phyloP scores from a whole-genome alignment of 331 rosid genomes.

The Acacia concinna region DNA sequence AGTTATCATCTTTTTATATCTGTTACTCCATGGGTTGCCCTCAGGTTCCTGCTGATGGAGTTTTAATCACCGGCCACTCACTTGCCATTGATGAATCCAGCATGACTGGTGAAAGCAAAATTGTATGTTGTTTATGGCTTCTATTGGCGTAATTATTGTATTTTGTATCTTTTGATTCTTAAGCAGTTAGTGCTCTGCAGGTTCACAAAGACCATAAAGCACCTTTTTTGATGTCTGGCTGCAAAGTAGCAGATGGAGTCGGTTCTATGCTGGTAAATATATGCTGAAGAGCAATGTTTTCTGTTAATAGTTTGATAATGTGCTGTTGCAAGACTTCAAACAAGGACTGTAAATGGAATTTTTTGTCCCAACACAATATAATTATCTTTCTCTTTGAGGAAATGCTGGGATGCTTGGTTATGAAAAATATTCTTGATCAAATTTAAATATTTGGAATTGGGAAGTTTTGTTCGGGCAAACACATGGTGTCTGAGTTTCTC shows the following conservation, averaged over 20 bases:
- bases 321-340: neutral
- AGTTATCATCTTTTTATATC: constrained; percentile 7
- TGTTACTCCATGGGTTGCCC: constrained; percentile 10
- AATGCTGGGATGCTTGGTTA: neutral
- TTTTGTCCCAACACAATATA: neutral
- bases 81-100: constrained; percentile 94
- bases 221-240: constrained; percentile 93
- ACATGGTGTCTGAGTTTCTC: neutral
- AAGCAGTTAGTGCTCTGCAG: constrained; percentile 47
- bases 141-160: neutral
- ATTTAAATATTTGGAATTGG: neutral
- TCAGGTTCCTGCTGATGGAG: constrained; percentile 93
- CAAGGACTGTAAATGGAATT: neutral
- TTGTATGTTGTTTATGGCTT: constrained; percentile 51
- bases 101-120: constrained; percentile 99
- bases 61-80: constrained; percentile 78
- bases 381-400: neutral
- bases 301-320: neutral
- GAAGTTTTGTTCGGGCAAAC: neutral
- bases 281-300: constrained; percentile 7
- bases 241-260: constrained; percentile 94
- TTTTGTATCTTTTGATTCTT: constrained; percentile 21
- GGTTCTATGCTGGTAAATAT: constrained; percentile 84
- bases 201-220: constrained; percentile 76
- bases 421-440: neutral